phyloP scores from a whole-genome alignment of 148 eudicot genomes.

The Linanthus parryae region DNA sequence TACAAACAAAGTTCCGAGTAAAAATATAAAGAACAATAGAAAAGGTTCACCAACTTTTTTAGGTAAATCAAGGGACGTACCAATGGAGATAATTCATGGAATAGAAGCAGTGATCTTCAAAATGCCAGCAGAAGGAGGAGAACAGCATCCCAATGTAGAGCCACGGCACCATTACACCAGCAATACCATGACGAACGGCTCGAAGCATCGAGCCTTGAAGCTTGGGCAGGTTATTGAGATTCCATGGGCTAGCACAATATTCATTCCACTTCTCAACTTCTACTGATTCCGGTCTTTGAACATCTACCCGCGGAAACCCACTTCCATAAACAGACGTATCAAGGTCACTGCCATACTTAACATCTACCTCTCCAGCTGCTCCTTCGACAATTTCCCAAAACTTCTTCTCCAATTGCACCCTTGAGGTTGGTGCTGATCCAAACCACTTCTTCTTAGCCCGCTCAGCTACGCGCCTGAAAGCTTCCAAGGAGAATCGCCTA shows the following conservation, averaged over 20 bases:
- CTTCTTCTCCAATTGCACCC: slow-evolving; percentile 79
- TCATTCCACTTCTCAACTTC: slow-evolving; percentile 63
- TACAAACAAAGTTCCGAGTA: background rate
- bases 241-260: slow-evolving; percentile 91
- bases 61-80: slow-evolving; percentile 29
- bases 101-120: slow-evolving; percentile 98
- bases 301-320: slow-evolving; percentile 81
- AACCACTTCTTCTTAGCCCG: slow-evolving; percentile 94
- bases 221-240: slow-evolving; percentile 94
- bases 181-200: slow-evolving; percentile 86
- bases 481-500: slow-evolving; percentile 61
- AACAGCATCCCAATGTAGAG: slow-evolving; percentile 96
- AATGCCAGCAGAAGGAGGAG: slow-evolving; percentile 99
- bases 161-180: slow-evolving; percentile 99
- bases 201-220: slow-evolving; percentile 91
- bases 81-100: slow-evolving; percentile 99
- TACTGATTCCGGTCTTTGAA: slow-evolving; percentile 52
- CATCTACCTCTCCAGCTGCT: slow-evolving; percentile 84
- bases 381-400: slow-evolving; percentile 99
- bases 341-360: slow-evolving; percentile 97
- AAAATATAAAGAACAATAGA: background rate
- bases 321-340: slow-evolving; percentile 93
- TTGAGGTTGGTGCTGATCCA: slow-evolving; percentile 69
- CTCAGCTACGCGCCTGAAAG: slow-evolving; percentile 85
- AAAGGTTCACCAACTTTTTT: background rate